A percentile compares a stretch with the other conserved stretches of the same genome.
phyloP scores from a whole-genome alignment of 2,329 filamentous ascomycete genomes.

The Epichloe bromicola region DNA sequence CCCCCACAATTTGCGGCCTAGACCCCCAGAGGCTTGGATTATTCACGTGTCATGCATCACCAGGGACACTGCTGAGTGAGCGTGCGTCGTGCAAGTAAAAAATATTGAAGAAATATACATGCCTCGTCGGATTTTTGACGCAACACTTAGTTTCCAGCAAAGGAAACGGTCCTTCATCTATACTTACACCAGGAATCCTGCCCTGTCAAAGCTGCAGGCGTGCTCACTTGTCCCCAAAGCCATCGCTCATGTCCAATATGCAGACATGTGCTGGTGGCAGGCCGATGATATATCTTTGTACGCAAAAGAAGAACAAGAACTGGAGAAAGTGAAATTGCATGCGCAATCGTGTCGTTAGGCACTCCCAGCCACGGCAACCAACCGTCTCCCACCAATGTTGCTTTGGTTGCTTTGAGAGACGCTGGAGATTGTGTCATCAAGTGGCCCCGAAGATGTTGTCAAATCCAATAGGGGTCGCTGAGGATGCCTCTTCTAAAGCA shows the following conservation, averaged over 20 bases:
- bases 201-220: not conserved
- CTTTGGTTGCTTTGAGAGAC: not conserved
- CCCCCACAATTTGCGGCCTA: not conserved
- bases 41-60: not conserved
- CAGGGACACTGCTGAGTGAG: not conserved
- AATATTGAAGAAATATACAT: not conserved
- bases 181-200: not conserved
- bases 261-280: not conserved
- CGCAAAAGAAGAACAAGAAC: not conserved
- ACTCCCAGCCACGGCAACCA: not conserved
- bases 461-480: not conserved
- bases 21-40: not conserved
- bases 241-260: not conserved
- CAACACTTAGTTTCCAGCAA: not conserved
- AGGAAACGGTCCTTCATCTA: not conserved
- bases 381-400: not conserved
- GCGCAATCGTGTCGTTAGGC: not conserved
- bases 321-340: not conserved
- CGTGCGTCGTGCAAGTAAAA: too few species aligned
- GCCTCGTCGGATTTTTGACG: not conserved
- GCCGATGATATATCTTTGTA: not conserved
- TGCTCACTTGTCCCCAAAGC: not conserved
- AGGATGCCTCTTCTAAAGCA: slow-evolving; percentile 14
- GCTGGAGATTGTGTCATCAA: not conserved
- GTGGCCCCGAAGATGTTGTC: not conserved